Base-by-base conservation (phyloP, 2,329 filamentous ascomycete genomes). In the Chaetomiaceae sp. region DNA sequence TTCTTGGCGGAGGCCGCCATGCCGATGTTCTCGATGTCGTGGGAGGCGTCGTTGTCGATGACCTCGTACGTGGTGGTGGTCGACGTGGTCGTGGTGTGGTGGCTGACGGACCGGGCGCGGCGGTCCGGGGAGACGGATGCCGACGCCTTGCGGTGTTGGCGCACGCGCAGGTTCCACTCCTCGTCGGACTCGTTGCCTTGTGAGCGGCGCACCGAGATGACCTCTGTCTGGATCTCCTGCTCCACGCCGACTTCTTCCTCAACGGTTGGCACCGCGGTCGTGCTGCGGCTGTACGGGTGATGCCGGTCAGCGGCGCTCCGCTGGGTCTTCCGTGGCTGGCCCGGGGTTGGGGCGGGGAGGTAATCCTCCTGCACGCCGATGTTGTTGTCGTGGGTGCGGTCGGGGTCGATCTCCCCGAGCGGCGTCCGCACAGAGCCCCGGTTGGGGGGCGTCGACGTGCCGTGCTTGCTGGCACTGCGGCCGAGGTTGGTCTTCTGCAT, bases 381-480 rank as follows among this genome's bases (percentile, higher is more conserved):
- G 56, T 78, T 81, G 60, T 74, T 78, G 42, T 59, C 57, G 29
- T 55, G 55, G 24, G 44, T 36, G 59, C 75, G 70, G 57, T 96
- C 95, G 54, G 86, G 80, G 59, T 94, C 88, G 52, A 98, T 87
- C 67, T 98, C 93, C 44, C 91, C 90, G n/a, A 98, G 79, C 3
- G 93, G 90, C 26, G 88, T 82, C 48, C 93, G 81, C 61, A 82
- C 81, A 7, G 53, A 79, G 84, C 53, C 82, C 81, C 49, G 38
- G 67, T 93, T 89, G 3, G 88, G 88, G 22, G 91, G 90, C 9
- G 93, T 96, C 33, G 88, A 85, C 10, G 83, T 80, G 22, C 50
- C 52, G 40, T 57, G 56, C 62, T 88, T 83, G 38, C 77, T 78
- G 48, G 81, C 79, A 64, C 78, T 84, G 56, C 79, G 74, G 44